Evolutionary conservation across 2,329 filamentous ascomycete genomes (phyloP), one percentile per base, ranked within the genome.

Genomic region (Ophiostoma novo-ulmi): DNA sequence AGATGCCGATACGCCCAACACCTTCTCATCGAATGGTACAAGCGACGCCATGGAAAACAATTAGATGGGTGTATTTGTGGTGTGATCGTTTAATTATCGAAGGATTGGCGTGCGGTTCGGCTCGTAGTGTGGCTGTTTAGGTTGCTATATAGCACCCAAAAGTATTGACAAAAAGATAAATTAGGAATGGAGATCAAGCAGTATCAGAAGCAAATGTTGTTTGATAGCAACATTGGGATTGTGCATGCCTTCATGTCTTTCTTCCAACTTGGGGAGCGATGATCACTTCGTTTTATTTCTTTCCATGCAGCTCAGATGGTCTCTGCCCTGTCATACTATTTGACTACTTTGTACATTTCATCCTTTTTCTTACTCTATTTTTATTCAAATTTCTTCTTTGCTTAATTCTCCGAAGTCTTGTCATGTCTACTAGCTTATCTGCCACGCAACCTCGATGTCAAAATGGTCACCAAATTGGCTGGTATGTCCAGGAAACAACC

Each of bases 331-430:
- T 8, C 52, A 26, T 26, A 22, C 52, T 22, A 58, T 13, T 10
- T 8, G 5, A 8, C 8, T 58, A 58, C 52, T 58, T 26, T 58
- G 11, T 26, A 26, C n/a, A 22, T 22, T 58, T 26, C n/a, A 20
- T 26, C 5, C 22, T 10, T 26, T 5, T 26, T 58, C n/a, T 8
- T 22, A 26, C n/a, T 58, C 8, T 58, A 8, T 58, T 2, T 58
- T 58, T 13, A 26, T 58, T 26, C 84, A 85, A 4, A 26, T 13
- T 26, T 58, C 11, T 4, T 58, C 52, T 58, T 3, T 58, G 20
- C 5, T 48, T 48, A n/a, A 48, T 48, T 48, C 44, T 20, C 52
- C 22, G 52, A 58, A 58, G 52, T 2, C 13, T 58, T 58, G n/a
- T 8, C n/a, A 13, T 58, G 8, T 11, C n/a, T 22, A 11, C 52